Base-by-base conservation (phyloP, 2,329 filamentous ascomycete genomes). In the Botrytis deweyae region DNA sequence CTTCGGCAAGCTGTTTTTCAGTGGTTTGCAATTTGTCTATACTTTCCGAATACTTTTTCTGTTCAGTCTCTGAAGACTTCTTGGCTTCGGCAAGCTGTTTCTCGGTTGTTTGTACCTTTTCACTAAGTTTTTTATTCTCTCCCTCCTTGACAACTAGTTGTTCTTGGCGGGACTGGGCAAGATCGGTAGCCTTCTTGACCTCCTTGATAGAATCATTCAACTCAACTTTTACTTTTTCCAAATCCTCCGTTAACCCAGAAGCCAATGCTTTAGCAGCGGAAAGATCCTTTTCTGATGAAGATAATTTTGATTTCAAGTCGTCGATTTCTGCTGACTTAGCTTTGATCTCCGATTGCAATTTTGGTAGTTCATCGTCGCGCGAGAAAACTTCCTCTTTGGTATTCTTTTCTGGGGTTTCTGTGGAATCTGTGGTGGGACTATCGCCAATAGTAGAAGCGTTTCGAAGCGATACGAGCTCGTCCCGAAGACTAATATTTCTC, bases 301-400 rank as follows among this genome's bases (percentile, higher is more conserved):
- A 86, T 42, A 97, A 89, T 78, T 96, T 90, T 4, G 85, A 83
- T 77, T 91, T 91, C 22, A 98, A 88, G 64, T 86, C 87, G 70
- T 90, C 88, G 55, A 96, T 89, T 81, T 95, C 91, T 61, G 89
- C 88, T 18, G 91, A 85, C 79, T 92, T 93, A 73, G 90, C 88
- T 70, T 90, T 87, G 5, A 96, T 82, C 77, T 96, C 92, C 1
- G 88, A 87, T 79, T 97, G 92, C n/a, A 97, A 84, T 72, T 93
- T 89, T 4, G 93, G 92, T 22, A 97, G 86, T 82, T 98, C 95
- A 69, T 92, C 91, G 74, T 98, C 95, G 78, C 94, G 97, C 0
- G 94, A 97, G 83, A 98, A 98, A 83, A 98, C 92, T 67, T 97
- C 93, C 76, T 95, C 92, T 40, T 79, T 80, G 0, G 79, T 77